phyloP scores from a whole-genome alignment of 2,329 filamentous ascomycete genomes.

The Penicillium olsonii region DNA sequence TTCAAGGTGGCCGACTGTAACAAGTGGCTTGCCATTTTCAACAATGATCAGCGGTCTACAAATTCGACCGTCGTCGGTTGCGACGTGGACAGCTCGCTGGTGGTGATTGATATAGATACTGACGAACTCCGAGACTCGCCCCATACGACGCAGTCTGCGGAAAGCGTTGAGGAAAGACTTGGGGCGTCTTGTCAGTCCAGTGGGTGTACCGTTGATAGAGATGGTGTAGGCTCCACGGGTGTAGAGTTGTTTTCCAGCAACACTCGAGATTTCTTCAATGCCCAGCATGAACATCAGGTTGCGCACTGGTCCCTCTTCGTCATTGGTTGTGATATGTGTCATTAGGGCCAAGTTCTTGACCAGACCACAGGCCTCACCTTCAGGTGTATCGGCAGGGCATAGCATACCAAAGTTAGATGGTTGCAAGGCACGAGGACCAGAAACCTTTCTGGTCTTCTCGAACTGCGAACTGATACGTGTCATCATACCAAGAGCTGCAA shows the following conservation, averaged over 20 bases:
- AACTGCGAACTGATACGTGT: slow-evolving; percentile 98
- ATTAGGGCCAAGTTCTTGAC: slow-evolving; percentile 98
- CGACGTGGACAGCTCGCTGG: slow-evolving; percentile 88
- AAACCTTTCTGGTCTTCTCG: slow-evolving; percentile 96
- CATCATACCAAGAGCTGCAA: slow-evolving; percentile 98
- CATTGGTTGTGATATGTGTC: slow-evolving; percentile 98
- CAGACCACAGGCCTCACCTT: slow-evolving; percentile 96
- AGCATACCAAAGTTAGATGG: slow-evolving; percentile 99
- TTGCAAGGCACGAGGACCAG: slow-evolving; percentile 90
- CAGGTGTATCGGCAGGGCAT: slow-evolving; percentile 93
- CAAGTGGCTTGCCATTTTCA: slow-evolving; percentile 79
- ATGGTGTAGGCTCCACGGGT: slow-evolving; percentile 81
- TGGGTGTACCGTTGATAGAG: slow-evolving; percentile 92
- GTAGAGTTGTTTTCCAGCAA: slow-evolving; percentile 86
- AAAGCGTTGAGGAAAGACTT: slow-evolving; percentile 85
- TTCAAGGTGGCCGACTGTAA: slow-evolving; percentile 76
- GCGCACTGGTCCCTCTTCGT: slow-evolving; percentile 86
- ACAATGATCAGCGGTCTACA: slow-evolving; percentile 96
- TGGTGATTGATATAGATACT: slow-evolving; percentile 96
- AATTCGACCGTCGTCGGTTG: slow-evolving; percentile 94
- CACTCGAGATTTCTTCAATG: slow-evolving; percentile 75
- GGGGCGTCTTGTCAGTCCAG: slow-evolving; percentile 81
- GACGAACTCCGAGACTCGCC: slow-evolving; percentile 92
- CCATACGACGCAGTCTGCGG: slow-evolving; percentile 81
- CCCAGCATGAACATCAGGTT: slow-evolving; percentile 85